Conservation (phyloP, 2,329 filamentous ascomycete species). For the Verticillium nonalfalfae region DNA sequence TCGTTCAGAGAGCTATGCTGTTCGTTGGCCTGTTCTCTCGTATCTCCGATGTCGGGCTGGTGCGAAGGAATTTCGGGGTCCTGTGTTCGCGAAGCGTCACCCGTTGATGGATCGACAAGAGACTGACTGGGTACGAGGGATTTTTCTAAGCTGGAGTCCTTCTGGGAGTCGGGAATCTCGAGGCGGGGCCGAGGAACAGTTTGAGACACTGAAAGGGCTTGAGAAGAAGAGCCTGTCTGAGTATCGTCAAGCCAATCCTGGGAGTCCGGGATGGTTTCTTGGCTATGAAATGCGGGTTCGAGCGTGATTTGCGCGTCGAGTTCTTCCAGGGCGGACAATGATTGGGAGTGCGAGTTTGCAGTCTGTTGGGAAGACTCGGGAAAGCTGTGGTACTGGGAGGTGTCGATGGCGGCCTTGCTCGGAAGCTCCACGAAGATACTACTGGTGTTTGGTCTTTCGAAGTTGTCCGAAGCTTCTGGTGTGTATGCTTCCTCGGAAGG, state of each 20-base stretch:
- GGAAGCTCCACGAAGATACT: slow-evolving; percentile 3
- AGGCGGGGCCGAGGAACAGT: not conserved
- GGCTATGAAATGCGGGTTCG: slow-evolving; percentile 20
- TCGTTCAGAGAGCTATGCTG: not conserved
- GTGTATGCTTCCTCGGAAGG: slow-evolving; percentile 7
- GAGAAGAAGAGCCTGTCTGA: slow-evolving; percentile 12
- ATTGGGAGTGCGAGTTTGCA: slow-evolving; percentile 21
- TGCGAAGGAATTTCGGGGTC: slow-evolving; percentile 18
- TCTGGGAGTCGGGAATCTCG: not conserved
- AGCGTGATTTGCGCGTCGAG: slow-evolving; percentile 23
- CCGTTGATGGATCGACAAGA: not conserved
- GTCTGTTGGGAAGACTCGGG: slow-evolving; percentile 17
- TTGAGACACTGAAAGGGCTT: not conserved
- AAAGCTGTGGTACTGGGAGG: slow-evolving; percentile 26
- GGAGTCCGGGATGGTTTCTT: slow-evolving; percentile 36
- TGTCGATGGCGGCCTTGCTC: slow-evolving; percentile 19
- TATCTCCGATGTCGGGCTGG: slow-evolving; percentile 15
- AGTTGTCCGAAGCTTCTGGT: slow-evolving; percentile 8
- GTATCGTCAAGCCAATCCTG: slow-evolving; percentile 24
- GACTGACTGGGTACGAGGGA: not conserved
- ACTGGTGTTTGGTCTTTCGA: not conserved
- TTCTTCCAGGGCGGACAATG: slow-evolving; percentile 27
- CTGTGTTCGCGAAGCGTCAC: not conserved
- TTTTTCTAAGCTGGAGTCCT: not conserved
- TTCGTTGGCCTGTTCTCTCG: not conserved